These are phyloP conservation scores for Cadophora sp. DNA, from an alignment of 2,329 filamentous ascomycete species.

Conservation along the genomic window DNA sequence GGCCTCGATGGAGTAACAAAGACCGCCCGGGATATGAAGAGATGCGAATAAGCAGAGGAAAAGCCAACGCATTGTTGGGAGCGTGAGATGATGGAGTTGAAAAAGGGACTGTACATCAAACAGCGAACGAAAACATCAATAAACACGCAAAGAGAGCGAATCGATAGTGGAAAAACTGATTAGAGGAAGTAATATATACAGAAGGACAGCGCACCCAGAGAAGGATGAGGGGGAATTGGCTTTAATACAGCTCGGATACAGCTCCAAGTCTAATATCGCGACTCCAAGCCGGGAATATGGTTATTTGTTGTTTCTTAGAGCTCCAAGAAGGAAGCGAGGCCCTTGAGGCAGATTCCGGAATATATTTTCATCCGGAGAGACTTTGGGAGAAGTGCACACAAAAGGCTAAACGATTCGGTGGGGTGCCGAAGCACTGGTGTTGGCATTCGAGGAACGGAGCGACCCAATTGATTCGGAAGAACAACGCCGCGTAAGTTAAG, in stretches of 20 bases:
- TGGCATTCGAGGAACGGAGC: not conserved
- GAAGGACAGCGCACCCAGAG: not conserved
- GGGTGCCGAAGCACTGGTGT: not conserved
- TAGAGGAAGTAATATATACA: not conserved
- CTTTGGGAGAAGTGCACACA: conserved; percentile 2
- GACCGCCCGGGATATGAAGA: conserved; percentile 3
- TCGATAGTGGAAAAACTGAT: not conserved
- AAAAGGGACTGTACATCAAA: not conserved
- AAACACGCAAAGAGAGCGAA: not conserved
- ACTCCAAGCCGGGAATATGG: conserved; percentile 9
- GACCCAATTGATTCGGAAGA: conserved; percentile 8
- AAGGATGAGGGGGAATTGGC: not conserved
- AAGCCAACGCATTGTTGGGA: not conserved
- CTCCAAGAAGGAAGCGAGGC: not conserved
- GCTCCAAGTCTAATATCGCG: not conserved
- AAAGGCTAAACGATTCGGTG: conserved; percentile 3
- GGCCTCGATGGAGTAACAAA: conserved; percentile 7
- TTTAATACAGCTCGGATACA: not conserved
- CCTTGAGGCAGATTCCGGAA: conserved; percentile 6
- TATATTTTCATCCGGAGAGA: conserved; percentile 4
- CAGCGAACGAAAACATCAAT: not conserved
- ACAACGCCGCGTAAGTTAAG: not conserved
- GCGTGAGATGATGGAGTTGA: not conserved
- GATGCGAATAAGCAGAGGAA: conserved; percentile 13
- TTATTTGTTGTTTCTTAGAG: not conserved